phyloP scores from a whole-genome alignment of 2,329 filamentous ascomycete species.

The Rhynchosporium secalis region DNA sequence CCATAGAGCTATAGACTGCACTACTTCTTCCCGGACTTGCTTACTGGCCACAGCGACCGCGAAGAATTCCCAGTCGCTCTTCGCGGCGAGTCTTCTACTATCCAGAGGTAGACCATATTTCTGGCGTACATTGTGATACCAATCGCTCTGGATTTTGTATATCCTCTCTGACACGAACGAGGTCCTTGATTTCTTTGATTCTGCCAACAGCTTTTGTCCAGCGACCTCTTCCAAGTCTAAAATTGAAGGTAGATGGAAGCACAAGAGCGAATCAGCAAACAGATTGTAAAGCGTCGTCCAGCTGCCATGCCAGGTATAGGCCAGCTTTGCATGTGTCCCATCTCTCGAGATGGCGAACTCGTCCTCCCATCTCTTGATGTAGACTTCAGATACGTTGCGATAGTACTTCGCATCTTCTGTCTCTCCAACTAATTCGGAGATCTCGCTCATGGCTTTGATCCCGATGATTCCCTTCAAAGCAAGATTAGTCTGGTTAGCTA shows the following conservation, averaged over 20 bases:
- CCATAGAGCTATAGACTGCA: conserved; percentile 75
- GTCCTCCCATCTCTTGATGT: conserved; percentile 66
- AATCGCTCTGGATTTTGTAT: conserved; percentile 77
- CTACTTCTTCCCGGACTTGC: conserved; percentile 67
- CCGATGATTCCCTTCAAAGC: conserved; percentile 78
- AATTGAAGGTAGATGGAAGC: conserved; percentile 62
- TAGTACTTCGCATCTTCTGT: conserved; percentile 58
- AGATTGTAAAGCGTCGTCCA: conserved; percentile 75
- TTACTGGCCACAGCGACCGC: conserved; percentile 75
- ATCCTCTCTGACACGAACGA: conserved; percentile 72
- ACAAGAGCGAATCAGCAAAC: conserved; percentile 71
- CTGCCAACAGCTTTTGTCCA: conserved; percentile 34
- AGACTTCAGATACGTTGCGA: conserved; percentile 59
- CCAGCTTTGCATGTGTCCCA: conserved; percentile 65
- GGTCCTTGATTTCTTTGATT: conserved; percentile 35
- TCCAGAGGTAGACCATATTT: conserved; percentile 82
- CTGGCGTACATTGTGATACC: conserved; percentile 78
- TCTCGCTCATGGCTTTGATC: conserved; percentile 73
- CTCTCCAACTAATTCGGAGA: conserved; percentile 59
- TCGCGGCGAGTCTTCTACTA: conserved; percentile 79
- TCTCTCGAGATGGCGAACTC: conserved; percentile 63
- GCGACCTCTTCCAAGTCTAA: conserved; percentile 27
- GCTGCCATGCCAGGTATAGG: conserved; percentile 72
- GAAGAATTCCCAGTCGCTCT: conserved; percentile 91
- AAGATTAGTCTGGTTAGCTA: conserved; percentile 68